Base-by-base conservation (phyloP, 495 filamentous ascomycete genomes). In the Aspergillus conjunctus region DNA sequence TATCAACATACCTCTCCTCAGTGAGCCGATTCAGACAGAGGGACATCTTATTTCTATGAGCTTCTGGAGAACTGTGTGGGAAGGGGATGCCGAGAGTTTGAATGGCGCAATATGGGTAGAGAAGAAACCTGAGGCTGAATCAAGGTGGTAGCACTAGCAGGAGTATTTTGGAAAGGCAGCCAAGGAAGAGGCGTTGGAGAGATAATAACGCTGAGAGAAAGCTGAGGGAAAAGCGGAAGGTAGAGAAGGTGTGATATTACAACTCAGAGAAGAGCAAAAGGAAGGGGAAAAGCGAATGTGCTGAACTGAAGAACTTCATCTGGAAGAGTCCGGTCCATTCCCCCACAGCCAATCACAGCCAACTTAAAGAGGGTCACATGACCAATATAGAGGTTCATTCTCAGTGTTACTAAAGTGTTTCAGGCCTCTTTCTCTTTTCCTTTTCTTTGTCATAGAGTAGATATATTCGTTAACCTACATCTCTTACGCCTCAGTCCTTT, bases 11-110 rank as follows among this genome's bases (percentile, higher is more conserved):
- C 92, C 92, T 83, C 78, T 98, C 93, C 73, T 98, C 93, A 54
- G 91, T 88, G 17, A 98, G 81, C 34, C 93, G 87, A 71, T 94
- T 95, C 68, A 87, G 83, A 71, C 91, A 95, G 26, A 97, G 85
- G 51, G 92, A 88, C 93, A 97, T 97, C 21, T 51, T 56, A 15
- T 20, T 20, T 55, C n/a, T 43, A 15, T 18, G 49, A 43, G 7
- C 8, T 53, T 30, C 7, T 20, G 20, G 12, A n/a, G 15, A 33
- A 14, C 22, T 49, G 17, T 22, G 32, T 12, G 44, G 44, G 15
- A 22, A 39, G 5, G 26, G 20, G 4, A 17, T 43, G 43, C 37
- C 41, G 30, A n/a, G 7, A 33, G 41, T 7, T 22, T 31, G 20
- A 51, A 58, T 51, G 31, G 20, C n/a, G 26, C 22, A 51, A 37